Percentiles rank a stretch among this genome's conserved stretches.
Evolutionary conservation across 495 filamentous ascomycete genomes (phyloP).

Genomic region (Aspergillus haitiensis): DNA sequence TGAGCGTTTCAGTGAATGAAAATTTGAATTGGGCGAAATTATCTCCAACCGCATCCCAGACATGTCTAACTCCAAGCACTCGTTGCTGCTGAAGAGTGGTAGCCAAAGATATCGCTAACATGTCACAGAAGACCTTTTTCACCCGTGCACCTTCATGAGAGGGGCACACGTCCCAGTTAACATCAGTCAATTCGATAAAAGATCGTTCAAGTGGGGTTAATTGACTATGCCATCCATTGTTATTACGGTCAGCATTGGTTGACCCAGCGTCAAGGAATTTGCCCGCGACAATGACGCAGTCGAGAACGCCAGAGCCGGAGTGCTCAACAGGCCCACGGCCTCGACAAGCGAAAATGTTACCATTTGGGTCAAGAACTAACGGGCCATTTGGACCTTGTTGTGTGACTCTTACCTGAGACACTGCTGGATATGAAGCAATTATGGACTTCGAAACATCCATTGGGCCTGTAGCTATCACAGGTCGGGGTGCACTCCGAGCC

Average conservation of each 20-base stretch:
- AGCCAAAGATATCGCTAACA: conserved; percentile 11
- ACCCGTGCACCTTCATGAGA: conserved; percentile 16
- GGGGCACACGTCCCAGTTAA: conserved; percentile 37
- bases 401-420: conserved; percentile 22
- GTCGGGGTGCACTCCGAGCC: conserved; percentile 11
- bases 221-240: conserved; percentile 7
- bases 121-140: conserved; percentile 26
- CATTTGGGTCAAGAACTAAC: conserved; percentile 22
- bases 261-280: conserved; percentile 41
- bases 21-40: conserved; percentile 29
- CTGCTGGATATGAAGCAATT: conserved; percentile 20
- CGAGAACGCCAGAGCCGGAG: conserved; percentile 29
- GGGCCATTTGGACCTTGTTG: conserved; percentile 1
- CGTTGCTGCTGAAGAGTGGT: conserved; percentile 10
- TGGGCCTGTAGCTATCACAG: conserved; percentile 16
- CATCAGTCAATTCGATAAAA: conserved; percentile 36
- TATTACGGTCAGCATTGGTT: conserved; percentile 36
- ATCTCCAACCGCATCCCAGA: conserved; percentile 1
- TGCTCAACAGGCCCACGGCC: conserved; percentile 35
- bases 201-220: conserved; percentile 29
- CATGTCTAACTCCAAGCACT: neutral
- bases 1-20: conserved; percentile 10
- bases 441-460: conserved; percentile 23
- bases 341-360: conserved; percentile 25
- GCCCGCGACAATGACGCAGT: conserved; percentile 37